Evolutionary conservation across 1,284 basidiomycete species (phyloP), one percentile per base, ranked within the genome.

Genomic region (Naganishia sp.): DNA sequence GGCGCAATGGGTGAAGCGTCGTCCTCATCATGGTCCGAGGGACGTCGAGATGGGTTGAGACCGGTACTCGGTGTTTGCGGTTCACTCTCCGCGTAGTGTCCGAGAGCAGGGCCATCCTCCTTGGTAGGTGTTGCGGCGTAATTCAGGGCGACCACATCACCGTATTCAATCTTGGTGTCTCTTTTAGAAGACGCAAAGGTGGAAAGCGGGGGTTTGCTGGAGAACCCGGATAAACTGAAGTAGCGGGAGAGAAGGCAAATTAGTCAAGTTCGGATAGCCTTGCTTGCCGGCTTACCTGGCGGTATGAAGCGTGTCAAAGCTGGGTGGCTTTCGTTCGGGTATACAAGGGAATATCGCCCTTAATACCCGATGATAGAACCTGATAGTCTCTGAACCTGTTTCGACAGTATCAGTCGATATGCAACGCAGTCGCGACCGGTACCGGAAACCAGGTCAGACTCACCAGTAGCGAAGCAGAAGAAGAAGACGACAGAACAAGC

Each of bases 381-480:
- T 67, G 47, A 74, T 74, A 11, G 73, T 74, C 65, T 77, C 75
- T 23, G 71, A 67, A 43, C 71, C 74, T 75, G 45, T 2, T 28
- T 28, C 28, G 28, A 28, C 39, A 23, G 9, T 18, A 51, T 11
- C 28, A 28, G 39, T n/a, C 13, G 35, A 28, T 32, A 5, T 25
- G 43, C 28, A 21, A 21, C 23, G 49, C 39, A 41, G 18, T 10
- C n/a, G 21, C 41, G n/a, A 5, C 39, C 43, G 23, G 7, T 6
- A 4, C 3, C 51, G 17, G 23, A 49, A 32, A 32, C 45, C 56
- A 28, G 11, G 46, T 28, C 2, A 42, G 10, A 68, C 75, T 68
- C 47, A 77, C 75, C 72, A 13, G 75, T 75, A 15, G 72, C 72
- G 67, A 77, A 77, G 69, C 75, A 77, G 43, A 75, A 54, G 68